Conservation (phyloP, 1,284 basidiomycete species). For the Paramarasmius palmivorus region DNA sequence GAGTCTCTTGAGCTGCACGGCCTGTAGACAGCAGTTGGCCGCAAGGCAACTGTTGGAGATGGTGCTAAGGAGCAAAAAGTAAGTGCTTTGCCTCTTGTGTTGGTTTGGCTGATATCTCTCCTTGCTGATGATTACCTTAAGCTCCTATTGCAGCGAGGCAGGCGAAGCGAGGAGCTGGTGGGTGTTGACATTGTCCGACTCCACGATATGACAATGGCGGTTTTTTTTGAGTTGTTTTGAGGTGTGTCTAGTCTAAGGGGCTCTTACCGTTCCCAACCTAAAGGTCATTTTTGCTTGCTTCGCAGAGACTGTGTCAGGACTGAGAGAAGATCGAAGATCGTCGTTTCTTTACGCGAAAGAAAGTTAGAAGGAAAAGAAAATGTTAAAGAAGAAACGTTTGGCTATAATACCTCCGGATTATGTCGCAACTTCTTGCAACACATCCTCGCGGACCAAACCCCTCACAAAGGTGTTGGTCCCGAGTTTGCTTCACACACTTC, state of each 20-base stretch:
- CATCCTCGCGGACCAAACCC: slow-evolving; percentile 94
- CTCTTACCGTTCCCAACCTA: slow-evolving; percentile 97
- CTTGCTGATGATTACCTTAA: slow-evolving; percentile 27
- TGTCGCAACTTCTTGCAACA: slow-evolving; percentile 94
- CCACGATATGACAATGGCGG: slow-evolving; percentile 97
- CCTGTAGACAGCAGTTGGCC: slow-evolving; percentile 96
- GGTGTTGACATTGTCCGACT: slow-evolving; percentile 95
- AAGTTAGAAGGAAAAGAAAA: no score
- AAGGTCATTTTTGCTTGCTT: slow-evolving; percentile 99
- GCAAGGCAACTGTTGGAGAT: slow-evolving; percentile 98
- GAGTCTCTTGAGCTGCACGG: slow-evolving; percentile 97
- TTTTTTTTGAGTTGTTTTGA: no score
- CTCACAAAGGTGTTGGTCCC: slow-evolving; percentile 97
- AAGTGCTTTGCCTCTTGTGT: slow-evolving; percentile 9
- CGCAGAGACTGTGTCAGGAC: slow-evolving; percentile 96
- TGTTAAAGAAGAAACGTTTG: no score
- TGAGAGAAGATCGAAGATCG: slow-evolving; percentile 99
- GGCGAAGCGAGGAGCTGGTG: slow-evolving; percentile 98
- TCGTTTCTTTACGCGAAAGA: slow-evolving; percentile 99
- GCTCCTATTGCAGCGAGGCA: no score
- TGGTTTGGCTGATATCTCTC: not conserved
- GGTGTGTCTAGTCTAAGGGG: slow-evolving; percentile 96
- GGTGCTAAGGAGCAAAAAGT: slow-evolving; percentile 99
- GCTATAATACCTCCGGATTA: slow-evolving; percentile 95
- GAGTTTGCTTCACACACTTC: slow-evolving; percentile 96